Evolutionary conservation across 2,329 filamentous ascomycete species (phyloP).

Genomic region (Trichoderma sp.): DNA sequence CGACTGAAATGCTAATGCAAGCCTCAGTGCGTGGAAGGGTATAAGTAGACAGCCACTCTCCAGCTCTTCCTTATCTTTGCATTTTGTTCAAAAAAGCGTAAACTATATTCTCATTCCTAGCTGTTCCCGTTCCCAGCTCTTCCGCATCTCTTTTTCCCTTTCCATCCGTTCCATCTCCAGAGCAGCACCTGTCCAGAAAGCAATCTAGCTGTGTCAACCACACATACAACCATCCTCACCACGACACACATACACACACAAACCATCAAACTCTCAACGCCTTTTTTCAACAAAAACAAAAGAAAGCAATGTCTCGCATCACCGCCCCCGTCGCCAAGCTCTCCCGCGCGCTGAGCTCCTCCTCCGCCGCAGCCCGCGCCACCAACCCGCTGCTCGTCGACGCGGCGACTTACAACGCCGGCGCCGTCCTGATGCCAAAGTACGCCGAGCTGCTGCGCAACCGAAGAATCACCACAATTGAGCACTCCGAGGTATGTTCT

Average conservation of each 20-base stretch:
- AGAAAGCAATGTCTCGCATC: constrained; percentile 50
- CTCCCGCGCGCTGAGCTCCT: constrained; percentile 48
- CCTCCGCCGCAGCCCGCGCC: constrained; percentile 43
- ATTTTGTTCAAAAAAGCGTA: too few relatives aligned
- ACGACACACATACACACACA: neutral
- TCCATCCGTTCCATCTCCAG: too few relatives aligned
- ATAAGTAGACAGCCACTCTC: too few relatives aligned
- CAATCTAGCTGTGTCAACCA: too few relatives aligned
- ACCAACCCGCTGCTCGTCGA: constrained; percentile 41
- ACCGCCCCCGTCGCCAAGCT: constrained; percentile 54
- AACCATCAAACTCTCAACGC: constrained; percentile 2
- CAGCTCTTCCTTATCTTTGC: too few relatives aligned
- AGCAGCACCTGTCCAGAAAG: too few relatives aligned
- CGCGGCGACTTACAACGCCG: constrained; percentile 41
- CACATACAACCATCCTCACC: neutral
- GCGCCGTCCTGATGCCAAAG: constrained; percentile 49
- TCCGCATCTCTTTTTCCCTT: too few relatives aligned
- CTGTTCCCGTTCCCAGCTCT: too few relatives aligned
- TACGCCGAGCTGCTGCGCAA: constrained; percentile 51
- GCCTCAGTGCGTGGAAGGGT: too few relatives aligned
- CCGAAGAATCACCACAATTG: constrained; percentile 35
- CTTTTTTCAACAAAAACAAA: constrained; percentile 9
- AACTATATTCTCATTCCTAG: too few relatives aligned
- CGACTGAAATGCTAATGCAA: too few relatives aligned
- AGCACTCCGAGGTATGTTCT: constrained; percentile 47